Percentiles rank a stretch among this genome's conserved stretches.
phyloP scores from a whole-genome alignment of 352 stramenopile genomes.

The Globisporangium cylindrosporum region DNA sequence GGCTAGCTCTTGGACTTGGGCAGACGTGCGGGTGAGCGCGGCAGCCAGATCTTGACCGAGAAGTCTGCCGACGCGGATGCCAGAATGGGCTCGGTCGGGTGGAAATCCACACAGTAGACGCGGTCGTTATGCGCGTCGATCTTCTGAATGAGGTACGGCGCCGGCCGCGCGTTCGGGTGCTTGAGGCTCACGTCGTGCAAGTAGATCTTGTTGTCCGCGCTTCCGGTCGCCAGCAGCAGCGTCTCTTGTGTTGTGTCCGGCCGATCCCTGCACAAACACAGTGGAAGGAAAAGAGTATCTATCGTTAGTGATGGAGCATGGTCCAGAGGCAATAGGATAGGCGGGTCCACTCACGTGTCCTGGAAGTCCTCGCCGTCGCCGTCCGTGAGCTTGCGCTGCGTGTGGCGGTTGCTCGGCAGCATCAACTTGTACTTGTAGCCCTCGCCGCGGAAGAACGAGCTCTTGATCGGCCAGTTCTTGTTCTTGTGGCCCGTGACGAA shows the following conservation, averaged over 20 bases:
- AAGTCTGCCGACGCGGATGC: conserved; percentile 83
- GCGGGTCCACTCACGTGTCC: conserved; percentile 27
- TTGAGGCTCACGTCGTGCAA: conserved; percentile 80
- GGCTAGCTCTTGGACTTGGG: conserved; percentile 58
- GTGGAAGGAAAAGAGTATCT: neutral
- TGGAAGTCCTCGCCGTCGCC: conserved; percentile 72
- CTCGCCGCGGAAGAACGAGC: conserved; percentile 85
- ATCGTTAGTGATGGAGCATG: neutral
- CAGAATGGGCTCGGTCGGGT: conserved; percentile 81
- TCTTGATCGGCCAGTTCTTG: conserved; percentile 91
- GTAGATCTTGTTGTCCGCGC: conserved; percentile 87
- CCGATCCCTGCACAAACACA: conserved; percentile 20
- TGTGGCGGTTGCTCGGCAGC: conserved; percentile 47
- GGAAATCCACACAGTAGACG: conserved; percentile 89
- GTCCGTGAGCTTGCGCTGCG: conserved; percentile 72
- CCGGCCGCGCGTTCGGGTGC: conserved; percentile 38
- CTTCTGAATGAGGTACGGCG: conserved; percentile 72
- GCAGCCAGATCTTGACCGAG: conserved; percentile 87
- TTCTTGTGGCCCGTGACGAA: conserved; percentile 86
- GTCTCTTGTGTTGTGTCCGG: conserved; percentile 61
- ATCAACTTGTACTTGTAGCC: conserved; percentile 85
- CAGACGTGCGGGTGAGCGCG: conserved; percentile 49
- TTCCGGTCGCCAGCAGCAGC: conserved; percentile 80
- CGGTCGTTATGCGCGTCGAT: conserved; percentile 85
- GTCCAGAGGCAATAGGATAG: neutral